phyloP scores from a whole-genome alignment of 176 grass and related monocot species.

The Rhynchospora pubera region DNA sequence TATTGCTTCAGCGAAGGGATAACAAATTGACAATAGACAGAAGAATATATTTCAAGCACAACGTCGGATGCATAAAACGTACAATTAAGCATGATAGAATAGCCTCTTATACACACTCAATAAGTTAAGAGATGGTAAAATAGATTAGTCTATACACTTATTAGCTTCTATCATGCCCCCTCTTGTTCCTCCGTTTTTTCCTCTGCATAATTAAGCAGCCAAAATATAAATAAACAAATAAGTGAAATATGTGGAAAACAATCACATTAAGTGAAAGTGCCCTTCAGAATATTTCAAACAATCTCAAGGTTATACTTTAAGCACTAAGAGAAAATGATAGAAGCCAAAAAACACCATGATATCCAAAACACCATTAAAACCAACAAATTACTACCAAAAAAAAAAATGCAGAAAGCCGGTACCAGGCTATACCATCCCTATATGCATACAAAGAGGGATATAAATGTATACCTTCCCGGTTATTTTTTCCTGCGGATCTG shows the following conservation, averaged over 20 bases:
- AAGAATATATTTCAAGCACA: neutral
- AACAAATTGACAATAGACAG: neutral
- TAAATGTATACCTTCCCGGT: slow-evolving; percentile 32
- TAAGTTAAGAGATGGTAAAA: neutral
- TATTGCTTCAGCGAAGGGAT: neutral
- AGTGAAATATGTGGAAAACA: neutral
- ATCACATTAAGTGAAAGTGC: neutral
- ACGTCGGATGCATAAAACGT: neutral
- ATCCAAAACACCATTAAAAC: neutral
- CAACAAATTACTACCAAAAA: neutral
- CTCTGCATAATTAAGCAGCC: neutral
- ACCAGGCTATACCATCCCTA: neutral
- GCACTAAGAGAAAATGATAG: neutral
- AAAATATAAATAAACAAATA: neutral
- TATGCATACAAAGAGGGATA: neutral
- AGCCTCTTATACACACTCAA: neutral
- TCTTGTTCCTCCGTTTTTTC: neutral
- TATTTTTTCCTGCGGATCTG: slow-evolving; percentile 22
- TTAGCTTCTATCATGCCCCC: neutral
- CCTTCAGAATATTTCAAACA: neutral
- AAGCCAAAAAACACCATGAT: neutral
- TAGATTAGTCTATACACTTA: neutral
- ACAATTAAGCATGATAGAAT: neutral
- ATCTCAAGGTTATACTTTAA: neutral
- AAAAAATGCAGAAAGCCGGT: neutral